Evolutionary conservation across 2,329 filamentous ascomycete species (phyloP), one percentile per base, ranked within the genome.

Genomic region (Raffaelea ambrosiae): DNA sequence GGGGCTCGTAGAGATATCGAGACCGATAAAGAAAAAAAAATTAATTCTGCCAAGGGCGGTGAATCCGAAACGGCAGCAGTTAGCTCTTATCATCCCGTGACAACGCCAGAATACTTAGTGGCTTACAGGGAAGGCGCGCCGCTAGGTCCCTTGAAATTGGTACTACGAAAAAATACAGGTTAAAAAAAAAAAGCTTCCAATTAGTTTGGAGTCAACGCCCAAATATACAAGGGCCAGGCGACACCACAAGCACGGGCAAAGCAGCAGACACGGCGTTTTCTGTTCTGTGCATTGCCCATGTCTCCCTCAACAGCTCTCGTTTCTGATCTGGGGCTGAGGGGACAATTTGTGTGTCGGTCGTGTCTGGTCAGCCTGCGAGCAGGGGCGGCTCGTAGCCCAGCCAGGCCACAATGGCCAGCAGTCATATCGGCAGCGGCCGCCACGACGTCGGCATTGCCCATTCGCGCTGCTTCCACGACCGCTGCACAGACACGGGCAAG

Each of bases 321-420:
- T 5, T 26, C 43, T 16, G 54, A 56, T 43, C 38, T 57, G 43
- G 45, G 50, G 22, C 13, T 47, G 40, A 44, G 48, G 39, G 26
- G 49, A 33, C 48, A 19, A 3, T 57, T 53, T 48, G 45, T 58
- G 13, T 58, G 56, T 43, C 51, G 54, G 43, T 47, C 53, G 10
- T 58, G 56, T 44, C 50, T 56, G 22, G 47, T 29, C 19, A 51
- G 53, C 20, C 43, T 57, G 33, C 47, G 49, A 23, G 26, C 52
- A 3, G 23, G 29, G 3, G 19, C 19, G 21, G 9, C 13, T 29
- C 26, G 26, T 7, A 29, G 13, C 13, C 26, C 26, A 29, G 26
- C 26, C 26, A 29, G 41, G n/a, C 40, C 31, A 3, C 29, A 33
- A 29, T 44, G 36, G 43, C 7, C 35, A 1, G 33, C 52, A 29